A percentile compares a stretch with the other conserved stretches of the same genome.
phyloP scores from a whole-genome alignment of 2,329 filamentous ascomycete species.

The Aspergillus fijiensis region DNA sequence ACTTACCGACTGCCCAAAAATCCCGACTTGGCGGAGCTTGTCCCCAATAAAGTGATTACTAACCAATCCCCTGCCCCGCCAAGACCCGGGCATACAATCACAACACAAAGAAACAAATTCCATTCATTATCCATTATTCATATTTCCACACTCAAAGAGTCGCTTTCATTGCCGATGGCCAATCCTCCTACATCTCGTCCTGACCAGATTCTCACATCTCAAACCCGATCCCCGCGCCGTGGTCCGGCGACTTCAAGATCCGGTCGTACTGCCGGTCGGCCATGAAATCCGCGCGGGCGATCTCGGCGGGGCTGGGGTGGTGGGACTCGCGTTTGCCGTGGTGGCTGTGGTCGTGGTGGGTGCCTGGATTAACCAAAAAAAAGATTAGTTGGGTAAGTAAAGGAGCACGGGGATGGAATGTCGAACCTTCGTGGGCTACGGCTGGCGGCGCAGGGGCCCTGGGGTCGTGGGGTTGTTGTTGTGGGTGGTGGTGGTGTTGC shows the following conservation, averaged over 20 bases:
- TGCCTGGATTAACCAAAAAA: not conserved
- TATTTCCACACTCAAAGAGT: not conserved
- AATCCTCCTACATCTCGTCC: not conserved
- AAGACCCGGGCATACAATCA: not conserved
- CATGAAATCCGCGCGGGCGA: not conserved
- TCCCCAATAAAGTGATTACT: not conserved
- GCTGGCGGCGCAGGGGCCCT: not conserved
- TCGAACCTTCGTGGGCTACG: not conserved
- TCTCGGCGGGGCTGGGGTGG: not conserved
- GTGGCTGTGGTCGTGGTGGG: not conserved
- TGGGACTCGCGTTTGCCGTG: not conserved
- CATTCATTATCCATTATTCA: not conserved
- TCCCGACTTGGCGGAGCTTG: not conserved
- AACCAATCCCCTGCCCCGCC: not conserved
- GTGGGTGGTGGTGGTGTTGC: not conserved
- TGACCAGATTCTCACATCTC: not conserved
- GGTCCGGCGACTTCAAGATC: conserved; percentile 1
- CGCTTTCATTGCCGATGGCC: not conserved
- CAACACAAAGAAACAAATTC: not conserved
- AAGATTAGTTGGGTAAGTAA: not conserved
- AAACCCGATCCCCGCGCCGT: conserved; percentile 1
- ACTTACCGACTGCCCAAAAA: not conserved
- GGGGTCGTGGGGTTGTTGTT: not conserved
- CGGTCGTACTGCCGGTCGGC: conserved; percentile 3
- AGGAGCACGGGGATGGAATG: not conserved